Evolutionary conservation across 2,329 filamentous ascomycete species (phyloP), one percentile per base, ranked within the genome.

Genomic region (Colletotrichum sp.): DNA sequence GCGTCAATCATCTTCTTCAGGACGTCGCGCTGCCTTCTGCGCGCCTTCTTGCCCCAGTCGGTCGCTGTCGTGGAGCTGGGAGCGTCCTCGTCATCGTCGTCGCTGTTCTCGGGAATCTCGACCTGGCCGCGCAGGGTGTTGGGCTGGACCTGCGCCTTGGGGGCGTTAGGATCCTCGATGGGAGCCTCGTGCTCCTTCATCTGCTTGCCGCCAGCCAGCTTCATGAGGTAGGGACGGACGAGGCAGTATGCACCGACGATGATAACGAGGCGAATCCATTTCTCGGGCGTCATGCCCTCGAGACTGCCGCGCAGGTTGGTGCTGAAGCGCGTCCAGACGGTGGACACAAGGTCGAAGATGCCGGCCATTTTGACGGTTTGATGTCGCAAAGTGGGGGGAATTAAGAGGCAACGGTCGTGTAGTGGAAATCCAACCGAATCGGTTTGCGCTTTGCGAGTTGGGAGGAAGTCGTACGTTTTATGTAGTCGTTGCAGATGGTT

Each of bases 231-330:
- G 0, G 95, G 95, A 1, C 95, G 92, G 28, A 95, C 81, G 68
- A 97, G 89, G 78, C 93, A 82, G 86, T 96, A 98, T 71, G 91
- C 93, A 80, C 95, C 91, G 24, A 95, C 90, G 77, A 95, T 90
- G 78, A 92, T 89, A 79, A 95, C 85, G 74, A 97, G 36, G 16
- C 34, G 34, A 80, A 97, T 89, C 87, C 89, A 92, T 57, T 89
- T 86, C 79, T 91, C 85, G 13, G 83, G 80, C 2, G 87, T 86
- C 87, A 93, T 89, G 77, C 84, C 85, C 77, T 84, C 83, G 78
- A 93, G 87, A 28, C 88, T 86, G 36, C 85, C 81, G 70, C 83
- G 80, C 21, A 92, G 70, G 81, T 93, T 93, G 83, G 84, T 89
- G 71, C 63, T 66, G 66, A 76, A 75, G 59, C 74, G 74, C 18